These are phyloP conservation scores for Pyrus communis DNA, from an alignment of 306 rosid genomes.

Conservation along the genomic window DNA sequence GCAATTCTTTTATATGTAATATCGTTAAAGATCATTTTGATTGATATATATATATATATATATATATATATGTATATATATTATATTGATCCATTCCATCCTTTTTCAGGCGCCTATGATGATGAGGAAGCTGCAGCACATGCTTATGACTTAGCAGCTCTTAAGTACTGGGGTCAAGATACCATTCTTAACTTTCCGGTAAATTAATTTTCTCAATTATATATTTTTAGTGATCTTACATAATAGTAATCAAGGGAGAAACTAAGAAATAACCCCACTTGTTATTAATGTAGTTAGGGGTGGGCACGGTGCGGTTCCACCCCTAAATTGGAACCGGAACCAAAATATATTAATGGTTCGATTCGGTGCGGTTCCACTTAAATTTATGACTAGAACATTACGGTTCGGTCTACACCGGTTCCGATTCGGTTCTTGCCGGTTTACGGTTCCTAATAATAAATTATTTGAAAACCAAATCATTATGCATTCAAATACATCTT, in stretches of 20 bases:
- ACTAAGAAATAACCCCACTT: no score
- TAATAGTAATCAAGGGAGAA: background rate
- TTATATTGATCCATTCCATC: background rate
- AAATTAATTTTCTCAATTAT: background rate
- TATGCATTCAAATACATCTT: no score
- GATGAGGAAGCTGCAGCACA: conserved; percentile 29
- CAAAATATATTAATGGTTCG: no score
- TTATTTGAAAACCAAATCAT: no score
- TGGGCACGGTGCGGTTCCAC: no score
- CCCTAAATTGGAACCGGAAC: no score
- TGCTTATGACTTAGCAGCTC: conserved; percentile 35
- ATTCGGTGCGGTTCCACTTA: no score
- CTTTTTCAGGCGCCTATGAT: conserved; percentile 26
- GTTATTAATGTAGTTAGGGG: conserved; percentile 5
- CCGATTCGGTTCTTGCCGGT: no score
- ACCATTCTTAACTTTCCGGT: conserved; percentile 42
- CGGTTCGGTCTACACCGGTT: no score
- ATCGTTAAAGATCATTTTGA: background rate
- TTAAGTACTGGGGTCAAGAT: conserved; percentile 31
- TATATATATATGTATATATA: background rate
- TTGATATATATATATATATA: background rate
- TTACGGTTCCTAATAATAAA: no score
- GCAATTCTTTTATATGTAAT: no score
- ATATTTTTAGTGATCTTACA: background rate
- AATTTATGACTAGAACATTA: no score